Conservation (phyloP, 2,329 filamentous ascomycete species). For the Microdochium bolleyi region DNA sequence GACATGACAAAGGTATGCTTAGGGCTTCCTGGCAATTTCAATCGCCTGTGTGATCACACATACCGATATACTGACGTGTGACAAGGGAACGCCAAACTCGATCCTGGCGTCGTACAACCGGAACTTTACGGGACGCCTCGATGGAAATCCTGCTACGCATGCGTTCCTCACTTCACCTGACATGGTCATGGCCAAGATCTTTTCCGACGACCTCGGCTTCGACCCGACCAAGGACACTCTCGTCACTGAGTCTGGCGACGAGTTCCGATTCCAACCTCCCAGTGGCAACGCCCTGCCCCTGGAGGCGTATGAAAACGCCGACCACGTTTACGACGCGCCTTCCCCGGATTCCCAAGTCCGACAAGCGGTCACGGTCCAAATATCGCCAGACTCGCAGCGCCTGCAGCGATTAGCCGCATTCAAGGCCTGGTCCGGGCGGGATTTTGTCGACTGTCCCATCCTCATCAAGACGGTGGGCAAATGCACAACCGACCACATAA, state of each 20-base stretch:
- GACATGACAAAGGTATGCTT: too few relatives aligned
- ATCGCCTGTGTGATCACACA: too few relatives aligned
- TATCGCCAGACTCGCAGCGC: constrained; percentile 85
- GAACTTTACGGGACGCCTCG: constrained; percentile 98
- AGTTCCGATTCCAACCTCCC: constrained; percentile 80
- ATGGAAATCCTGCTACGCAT: constrained; percentile 90
- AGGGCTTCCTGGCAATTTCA: too few relatives aligned
- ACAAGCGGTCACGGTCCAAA: constrained; percentile 62
- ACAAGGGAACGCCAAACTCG: constrained; percentile 92
- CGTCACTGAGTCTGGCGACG: constrained; percentile 94
- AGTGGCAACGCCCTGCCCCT: constrained; percentile 68
- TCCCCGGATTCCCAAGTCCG: constrained; percentile 81
- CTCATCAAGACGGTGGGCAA: constrained; percentile 96
- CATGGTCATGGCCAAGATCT: constrained; percentile 75
- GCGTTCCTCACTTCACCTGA: constrained; percentile 90
- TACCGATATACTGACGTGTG: too few relatives aligned
- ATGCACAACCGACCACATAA: constrained; percentile 96
- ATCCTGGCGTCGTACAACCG: constrained; percentile 99
- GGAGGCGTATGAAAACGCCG: constrained; percentile 81
- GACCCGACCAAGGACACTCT: constrained; percentile 89
- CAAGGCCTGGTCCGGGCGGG: constrained; percentile 84
- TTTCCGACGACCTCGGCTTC: constrained; percentile 91
- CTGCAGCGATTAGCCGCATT: constrained; percentile 89
- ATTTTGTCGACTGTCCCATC: constrained; percentile 75
- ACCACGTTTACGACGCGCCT: constrained; percentile 93